Evolutionary conservation across 2,329 filamentous ascomycete genomes (phyloP), one percentile per base, ranked within the genome.

Genomic region (Metarhizium sp.): DNA sequence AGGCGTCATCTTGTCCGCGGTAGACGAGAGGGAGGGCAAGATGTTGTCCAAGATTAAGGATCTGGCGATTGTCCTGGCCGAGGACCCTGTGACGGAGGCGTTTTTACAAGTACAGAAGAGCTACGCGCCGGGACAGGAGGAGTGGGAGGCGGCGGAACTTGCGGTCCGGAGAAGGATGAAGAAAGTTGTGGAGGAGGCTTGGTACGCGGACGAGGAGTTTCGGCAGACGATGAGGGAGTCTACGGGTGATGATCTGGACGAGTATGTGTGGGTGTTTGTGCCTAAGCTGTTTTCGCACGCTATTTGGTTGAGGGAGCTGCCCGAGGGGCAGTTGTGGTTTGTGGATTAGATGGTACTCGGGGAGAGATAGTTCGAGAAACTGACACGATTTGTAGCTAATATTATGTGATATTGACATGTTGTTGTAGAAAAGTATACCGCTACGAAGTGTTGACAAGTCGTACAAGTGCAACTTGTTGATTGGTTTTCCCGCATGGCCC

Each of bases 181-280:
- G 51, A 43, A 50, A n/a, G 54, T 55, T 5, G 51, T 56, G 18
- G 43, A 50, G 40, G 54, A 58, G 36, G 46, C 54, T 10, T 59
- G 55, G 58, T 50, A 52, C 7, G 53, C 48, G 25, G 42, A 55
- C 3, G 55, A 59, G 2, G 50, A 56, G 18, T 13, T 61, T n/a
- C 36, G 32, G 34, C 34, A 54, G 47, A 54, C 59, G 1, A 51
- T 59, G 7, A 48, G 45, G 34, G 54, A 61, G n/a, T 55, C 47
- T 6, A 46, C 59, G 5, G 61, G 60, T n/a, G 16, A 48, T 13
- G 54, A 52, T n/a, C 1, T 61, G 53, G 58, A 59, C 6, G 57
- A 61, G 6, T 59, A 50, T 11, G 50, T 56, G n/a, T 62, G 60
- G 61, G 57, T 57, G 40, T 48, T 58, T 30, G 55, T 60, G n/a